Evolutionary conservation across 116 monocot species (phyloP).

Genomic region (Posidonia oceanica): DNA sequence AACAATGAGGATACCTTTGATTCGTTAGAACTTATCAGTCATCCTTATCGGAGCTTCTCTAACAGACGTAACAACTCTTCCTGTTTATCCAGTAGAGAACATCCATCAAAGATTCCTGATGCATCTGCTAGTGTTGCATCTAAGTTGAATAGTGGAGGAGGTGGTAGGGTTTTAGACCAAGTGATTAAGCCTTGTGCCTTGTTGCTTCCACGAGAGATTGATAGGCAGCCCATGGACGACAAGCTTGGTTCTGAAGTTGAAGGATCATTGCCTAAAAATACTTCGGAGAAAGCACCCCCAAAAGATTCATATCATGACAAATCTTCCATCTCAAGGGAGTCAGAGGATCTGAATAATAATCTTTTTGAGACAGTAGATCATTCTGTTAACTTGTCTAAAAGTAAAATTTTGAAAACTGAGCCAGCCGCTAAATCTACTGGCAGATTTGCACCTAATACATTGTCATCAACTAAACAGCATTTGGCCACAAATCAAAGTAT

Average conservation of each 20-base stretch:
- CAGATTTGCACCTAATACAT: slow-evolving; percentile 3
- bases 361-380: not conserved
- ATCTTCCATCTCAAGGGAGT: slow-evolving; percentile 6
- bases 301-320: slow-evolving; percentile 18
- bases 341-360: not conserved
- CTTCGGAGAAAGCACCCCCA: slow-evolving; percentile 12
- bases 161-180: slow-evolving; percentile 8
- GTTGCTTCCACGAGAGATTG: slow-evolving; percentile 6
- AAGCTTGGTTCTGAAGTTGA: slow-evolving; percentile 14
- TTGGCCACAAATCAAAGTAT: slow-evolving; percentile 19
- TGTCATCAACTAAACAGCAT: slow-evolving; percentile 21
- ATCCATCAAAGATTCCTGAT: slow-evolving; percentile 10
- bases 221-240: slow-evolving; percentile 3
- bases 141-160: slow-evolving; percentile 12
- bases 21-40: slow-evolving; percentile 12
- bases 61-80: slow-evolving; percentile 8
- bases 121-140: slow-evolving; percentile 12
- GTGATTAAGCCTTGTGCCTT: slow-evolving; percentile 9
- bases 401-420: slow-evolving; percentile 1
- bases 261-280: slow-evolving; percentile 2
- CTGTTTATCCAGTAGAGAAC: slow-evolving; percentile 17
- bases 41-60: slow-evolving; percentile 11
- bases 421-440: slow-evolving; percentile 12
- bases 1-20: slow-evolving; percentile 25
- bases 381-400: not conserved